A percentile compares a stretch with the other conserved stretches of the same genome.
Conservation (phyloP, 169 alveolate species). For the Cryptosporidium viatorum region DNA sequence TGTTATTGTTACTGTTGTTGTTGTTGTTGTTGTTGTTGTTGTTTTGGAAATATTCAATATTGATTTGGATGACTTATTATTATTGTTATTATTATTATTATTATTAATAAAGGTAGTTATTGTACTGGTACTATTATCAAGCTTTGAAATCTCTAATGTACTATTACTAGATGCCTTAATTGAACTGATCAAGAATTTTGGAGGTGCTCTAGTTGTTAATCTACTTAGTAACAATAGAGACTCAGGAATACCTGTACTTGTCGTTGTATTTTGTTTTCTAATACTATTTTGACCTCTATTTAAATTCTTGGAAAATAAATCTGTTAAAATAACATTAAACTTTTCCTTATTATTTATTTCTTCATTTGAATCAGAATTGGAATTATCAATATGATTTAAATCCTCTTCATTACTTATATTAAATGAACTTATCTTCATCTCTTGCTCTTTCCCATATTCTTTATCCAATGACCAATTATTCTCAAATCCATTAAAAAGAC, state of each 20-base stretch:
- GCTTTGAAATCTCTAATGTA: constrained; percentile 2
- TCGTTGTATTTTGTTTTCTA: not conserved
- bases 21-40: not conserved
- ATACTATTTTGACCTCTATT: not conserved
- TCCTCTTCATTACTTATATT: not conserved
- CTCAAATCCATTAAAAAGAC: not conserved
- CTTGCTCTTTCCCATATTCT: not conserved
- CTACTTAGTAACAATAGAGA: not conserved
- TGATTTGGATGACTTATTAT: not conserved
- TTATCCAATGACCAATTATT: no score
- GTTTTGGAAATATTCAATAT: not conserved
- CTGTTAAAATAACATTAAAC: not conserved
- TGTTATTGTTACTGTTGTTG: not conserved
- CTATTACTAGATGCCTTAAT: not conserved
- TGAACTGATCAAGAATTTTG: not conserved
- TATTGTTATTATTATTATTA: not conserved
- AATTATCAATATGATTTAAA: not conserved
- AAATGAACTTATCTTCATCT: not conserved
- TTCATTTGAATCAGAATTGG: not conserved
- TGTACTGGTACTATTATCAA: constrained; percentile 1
- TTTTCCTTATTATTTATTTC: not conserved
- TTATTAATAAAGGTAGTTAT: constrained; percentile 1
- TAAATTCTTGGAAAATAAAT: not conserved
- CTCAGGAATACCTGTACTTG: not conserved
- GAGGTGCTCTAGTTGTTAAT: constrained; percentile 1